Percentiles rank a stretch among this genome's conserved stretches.
phyloP scores from a whole-genome alignment of 352 stramenopile species.

The Sclerospora graminicola region DNA sequence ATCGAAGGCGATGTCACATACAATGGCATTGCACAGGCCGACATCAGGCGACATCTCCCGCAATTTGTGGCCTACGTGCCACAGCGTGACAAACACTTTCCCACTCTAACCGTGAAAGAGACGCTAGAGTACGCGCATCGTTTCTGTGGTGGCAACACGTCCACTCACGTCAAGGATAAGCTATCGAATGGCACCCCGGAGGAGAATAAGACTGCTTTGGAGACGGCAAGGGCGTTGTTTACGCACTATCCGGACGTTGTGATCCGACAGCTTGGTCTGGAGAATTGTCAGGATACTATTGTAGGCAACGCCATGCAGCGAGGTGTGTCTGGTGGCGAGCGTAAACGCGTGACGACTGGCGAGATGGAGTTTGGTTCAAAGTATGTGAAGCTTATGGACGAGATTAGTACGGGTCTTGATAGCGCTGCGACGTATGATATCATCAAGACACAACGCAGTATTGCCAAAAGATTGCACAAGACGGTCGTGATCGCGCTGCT shows the following conservation, averaged over 20 bases:
- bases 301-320: constrained; percentile 44
- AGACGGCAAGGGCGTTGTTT: constrained; percentile 15
- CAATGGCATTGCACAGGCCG: constrained; percentile 12
- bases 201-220: constrained; percentile 19
- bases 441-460: constrained; percentile 32
- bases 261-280: constrained; percentile 27
- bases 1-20: constrained; percentile 18
- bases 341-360: constrained; percentile 84
- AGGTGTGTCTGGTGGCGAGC: constrained; percentile 77
- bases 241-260: constrained; percentile 30
- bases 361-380: constrained; percentile 86
- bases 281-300: constrained; percentile 41
- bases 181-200: constrained; percentile 25
- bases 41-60: constrained; percentile 9
- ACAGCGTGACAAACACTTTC: constrained; percentile 20
- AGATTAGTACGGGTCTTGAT: constrained; percentile 52
- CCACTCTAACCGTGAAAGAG: constrained; percentile 18
- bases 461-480: constrained; percentile 36
- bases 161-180: constrained; percentile 23
- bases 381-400: constrained; percentile 67
- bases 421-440: constrained; percentile 49
- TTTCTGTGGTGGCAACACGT: constrained; percentile 35
- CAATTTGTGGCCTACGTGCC: constrained; percentile 23
- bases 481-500: constrained; percentile 68
- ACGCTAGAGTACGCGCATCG: constrained; percentile 53